phyloP scores from a whole-genome alignment of 345 rosid species.

The Toxicodendron radicans region DNA sequence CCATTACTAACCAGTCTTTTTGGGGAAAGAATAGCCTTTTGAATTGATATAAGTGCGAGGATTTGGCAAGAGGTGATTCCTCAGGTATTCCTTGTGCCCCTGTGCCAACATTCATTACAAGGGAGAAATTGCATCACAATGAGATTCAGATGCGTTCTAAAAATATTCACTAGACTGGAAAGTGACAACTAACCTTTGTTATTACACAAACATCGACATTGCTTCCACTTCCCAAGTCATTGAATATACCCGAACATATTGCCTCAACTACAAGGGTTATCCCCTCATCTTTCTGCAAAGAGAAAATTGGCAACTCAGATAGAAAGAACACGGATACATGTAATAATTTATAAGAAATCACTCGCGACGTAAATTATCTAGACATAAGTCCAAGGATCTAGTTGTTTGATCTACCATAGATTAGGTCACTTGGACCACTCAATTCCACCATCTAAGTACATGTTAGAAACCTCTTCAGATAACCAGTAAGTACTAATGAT shows the following conservation, averaged over 20 bases:
- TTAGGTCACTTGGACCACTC: not conserved
- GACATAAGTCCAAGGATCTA: not conserved
- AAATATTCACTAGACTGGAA: constrained; percentile 6
- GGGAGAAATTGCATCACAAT: constrained; percentile 13
- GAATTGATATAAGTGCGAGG: constrained; percentile 63
- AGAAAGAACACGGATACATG: not conserved
- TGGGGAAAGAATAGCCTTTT: constrained; percentile 64
- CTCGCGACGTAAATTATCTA: not conserved
- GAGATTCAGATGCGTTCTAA: constrained; percentile 1
- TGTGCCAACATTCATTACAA: constrained; percentile 27
- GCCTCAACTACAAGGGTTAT: constrained; percentile 67
- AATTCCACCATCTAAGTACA: not conserved
- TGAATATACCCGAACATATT: constrained; percentile 77
- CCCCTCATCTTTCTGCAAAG: constrained; percentile 72
- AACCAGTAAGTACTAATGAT: not conserved
- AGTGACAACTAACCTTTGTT: constrained; percentile 56
- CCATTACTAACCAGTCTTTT: constrained; percentile 59
- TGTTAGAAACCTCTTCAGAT: not conserved
- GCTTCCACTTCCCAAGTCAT: constrained; percentile 90
- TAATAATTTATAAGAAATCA: not conserved
- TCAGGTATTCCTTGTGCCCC: constrained; percentile 72
- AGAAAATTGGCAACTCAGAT: not conserved
- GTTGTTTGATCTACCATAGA: not conserved
- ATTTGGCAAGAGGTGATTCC: constrained; percentile 79
- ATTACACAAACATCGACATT: constrained; percentile 88